Evolutionary conservation across 306 rosid genomes (phyloP).

Genomic region (Glycine soja): DNA sequence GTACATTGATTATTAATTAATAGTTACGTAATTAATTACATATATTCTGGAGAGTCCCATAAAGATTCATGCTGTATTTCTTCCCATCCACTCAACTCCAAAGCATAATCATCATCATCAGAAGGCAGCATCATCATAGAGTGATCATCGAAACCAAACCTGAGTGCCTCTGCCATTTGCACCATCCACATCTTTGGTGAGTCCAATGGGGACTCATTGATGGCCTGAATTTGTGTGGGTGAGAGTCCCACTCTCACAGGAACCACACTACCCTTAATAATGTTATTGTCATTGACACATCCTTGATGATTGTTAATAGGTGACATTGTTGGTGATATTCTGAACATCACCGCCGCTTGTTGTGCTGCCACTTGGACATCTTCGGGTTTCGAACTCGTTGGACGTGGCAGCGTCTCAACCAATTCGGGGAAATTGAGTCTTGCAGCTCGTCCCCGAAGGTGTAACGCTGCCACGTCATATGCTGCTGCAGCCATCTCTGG

Average conservation of each 20-base stretch:
- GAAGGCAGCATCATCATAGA: constrained; percentile 37
- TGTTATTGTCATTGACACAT: background rate
- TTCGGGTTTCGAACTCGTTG: constrained; percentile 57
- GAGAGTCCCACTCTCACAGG: constrained; percentile 71
- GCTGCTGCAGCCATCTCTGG: constrained; percentile 95
- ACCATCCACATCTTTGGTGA: constrained; percentile 95
- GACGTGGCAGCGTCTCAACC: constrained; percentile 57
- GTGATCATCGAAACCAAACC: constrained; percentile 50
- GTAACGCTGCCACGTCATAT: constrained; percentile 85
- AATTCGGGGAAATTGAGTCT: constrained; percentile 79
- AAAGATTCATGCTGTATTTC: constrained; percentile 57
- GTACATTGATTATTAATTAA: background rate
- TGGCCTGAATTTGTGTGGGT: constrained; percentile 80
- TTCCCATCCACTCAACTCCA: constrained; percentile 55
- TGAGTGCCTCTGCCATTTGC: constrained; percentile 66
- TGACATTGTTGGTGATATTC: background rate
- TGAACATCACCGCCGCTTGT: constrained; percentile 67
- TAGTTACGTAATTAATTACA: background rate
- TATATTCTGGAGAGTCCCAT: constrained; percentile 55
- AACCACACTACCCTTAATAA: background rate
- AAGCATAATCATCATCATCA: constrained; percentile 6
- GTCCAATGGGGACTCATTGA: constrained; percentile 85
- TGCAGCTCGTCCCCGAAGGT: constrained; percentile 62
- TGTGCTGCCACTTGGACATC: constrained; percentile 82
- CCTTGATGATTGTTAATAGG: background rate